Percentiles rank a stretch among this genome's conserved stretches.
These are phyloP conservation scores for Metarhizium humberi DNA, from an alignment of 2,329 filamentous ascomycete genomes.

Conservation along the genomic window DNA sequence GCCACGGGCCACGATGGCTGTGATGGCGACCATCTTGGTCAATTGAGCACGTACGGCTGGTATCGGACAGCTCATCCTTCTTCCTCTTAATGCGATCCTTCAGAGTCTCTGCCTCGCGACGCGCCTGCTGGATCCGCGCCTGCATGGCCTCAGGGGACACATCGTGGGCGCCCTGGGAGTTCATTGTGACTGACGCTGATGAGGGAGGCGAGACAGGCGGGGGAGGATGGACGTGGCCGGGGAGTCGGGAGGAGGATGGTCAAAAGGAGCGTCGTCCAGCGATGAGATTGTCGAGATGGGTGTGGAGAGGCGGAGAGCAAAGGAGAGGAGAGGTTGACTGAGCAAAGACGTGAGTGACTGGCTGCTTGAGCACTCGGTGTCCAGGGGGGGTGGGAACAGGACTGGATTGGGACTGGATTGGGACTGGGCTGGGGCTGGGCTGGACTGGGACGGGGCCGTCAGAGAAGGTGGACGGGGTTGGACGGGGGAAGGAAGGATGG, in stretches of 20 bases:
- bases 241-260: slow-evolving; percentile 5
- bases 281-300: slow-evolving; percentile 16
- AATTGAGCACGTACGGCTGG: slow-evolving; percentile 66
- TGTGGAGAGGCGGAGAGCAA: slow-evolving; percentile 25
- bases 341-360: slow-evolving; percentile 4
- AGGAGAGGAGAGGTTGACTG: slow-evolving; percentile 12
- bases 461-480: background rate
- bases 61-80: slow-evolving; percentile 99
- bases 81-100: slow-evolving; percentile 99
- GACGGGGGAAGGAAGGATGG: background rate
- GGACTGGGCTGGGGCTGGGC: slow-evolving; percentile 6
- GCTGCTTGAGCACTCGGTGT: slow-evolving; percentile 2
- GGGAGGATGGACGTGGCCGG: slow-evolving; percentile 2
- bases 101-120: slow-evolving; percentile 93
- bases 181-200: slow-evolving; percentile 34
- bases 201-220: slow-evolving; percentile 5
- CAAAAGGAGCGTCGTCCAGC: slow-evolving; percentile 15
- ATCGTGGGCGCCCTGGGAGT: slow-evolving; percentile 48
- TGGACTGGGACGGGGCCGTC: slow-evolving; percentile 2
- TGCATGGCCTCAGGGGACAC: slow-evolving; percentile 75
- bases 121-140: slow-evolving; percentile 82
- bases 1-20: background rate
- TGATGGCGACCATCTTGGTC: background rate
- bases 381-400: slow-evolving; percentile 14
- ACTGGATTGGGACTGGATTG: slow-evolving; percentile 4